Conservation (phyloP, 2,329 filamentous ascomycete genomes). For the Calonectria pauciramosa region DNA sequence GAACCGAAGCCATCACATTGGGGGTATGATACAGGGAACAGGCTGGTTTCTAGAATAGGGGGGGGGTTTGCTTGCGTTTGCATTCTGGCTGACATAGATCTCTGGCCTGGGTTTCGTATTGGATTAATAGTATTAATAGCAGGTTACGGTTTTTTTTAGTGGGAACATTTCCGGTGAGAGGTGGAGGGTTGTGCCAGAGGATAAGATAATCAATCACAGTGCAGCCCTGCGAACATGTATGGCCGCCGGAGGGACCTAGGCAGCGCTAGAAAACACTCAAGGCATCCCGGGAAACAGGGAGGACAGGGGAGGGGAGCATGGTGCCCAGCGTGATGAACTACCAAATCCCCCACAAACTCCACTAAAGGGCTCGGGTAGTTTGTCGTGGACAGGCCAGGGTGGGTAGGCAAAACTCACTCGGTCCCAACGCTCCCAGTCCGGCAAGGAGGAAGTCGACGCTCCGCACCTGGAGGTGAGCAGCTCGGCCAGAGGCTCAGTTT, state of each 20-base stretch:
- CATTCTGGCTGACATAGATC: not conserved
- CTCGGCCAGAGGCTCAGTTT: slow-evolving; percentile 18
- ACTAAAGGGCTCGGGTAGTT: not conserved
- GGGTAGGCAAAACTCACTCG: not conserved
- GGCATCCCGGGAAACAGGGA: not conserved
- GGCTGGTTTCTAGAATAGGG: slow-evolving; percentile 6
- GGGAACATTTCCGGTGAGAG: not conserved
- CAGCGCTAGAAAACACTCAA: not conserved
- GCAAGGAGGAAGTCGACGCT: slow-evolving; percentile 12
- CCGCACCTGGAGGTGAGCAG: slow-evolving; percentile 8
- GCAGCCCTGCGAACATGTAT: not conserved
- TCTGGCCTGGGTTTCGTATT: not conserved
- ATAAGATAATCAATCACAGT: not conserved
- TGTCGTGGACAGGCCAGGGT: not conserved
- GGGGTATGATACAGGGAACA: not conserved
- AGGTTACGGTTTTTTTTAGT: not conserved
- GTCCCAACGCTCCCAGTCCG: not conserved
- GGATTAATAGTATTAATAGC: slow-evolving; percentile 1
- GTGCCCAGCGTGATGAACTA: not conserved
- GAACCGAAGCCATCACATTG: not conserved
- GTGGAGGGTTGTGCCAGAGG: not conserved
- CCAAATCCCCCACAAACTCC: slow-evolving; percentile 8
- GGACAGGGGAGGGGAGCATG: not conserved
- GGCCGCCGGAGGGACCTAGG: not conserved
- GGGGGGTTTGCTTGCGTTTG: not conserved